Percentiles rank a stretch among this genome's conserved stretches.
phyloP scores from a whole-genome alignment of 768 basidiomycete species.

The Termitomyces bulborhizus region DNA sequence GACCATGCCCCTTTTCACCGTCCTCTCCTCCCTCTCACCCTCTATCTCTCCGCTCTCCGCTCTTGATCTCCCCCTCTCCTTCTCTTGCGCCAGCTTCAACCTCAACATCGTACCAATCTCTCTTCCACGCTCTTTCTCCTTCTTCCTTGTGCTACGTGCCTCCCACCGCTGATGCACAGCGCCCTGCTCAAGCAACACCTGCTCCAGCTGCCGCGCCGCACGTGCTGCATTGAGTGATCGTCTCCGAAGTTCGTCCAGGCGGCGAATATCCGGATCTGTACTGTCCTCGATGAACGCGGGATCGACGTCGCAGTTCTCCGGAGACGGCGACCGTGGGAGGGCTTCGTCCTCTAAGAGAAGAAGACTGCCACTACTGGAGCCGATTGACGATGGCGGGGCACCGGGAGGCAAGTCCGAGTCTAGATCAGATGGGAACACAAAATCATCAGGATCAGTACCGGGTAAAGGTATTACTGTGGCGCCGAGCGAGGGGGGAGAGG shows the following conservation, averaged over 20 bases:
- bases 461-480: slow-evolving; percentile 24
- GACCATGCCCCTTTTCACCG: slow-evolving; percentile 6
- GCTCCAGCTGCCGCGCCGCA: slow-evolving; percentile 15
- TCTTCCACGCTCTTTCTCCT: slow-evolving; percentile 46
- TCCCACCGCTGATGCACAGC: slow-evolving; percentile 30
- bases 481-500: slow-evolving; percentile 17
- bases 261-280: slow-evolving; percentile 30
- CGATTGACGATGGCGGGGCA: not conserved
- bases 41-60: not conserved
- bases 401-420: not conserved
- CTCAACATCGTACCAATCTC: slow-evolving; percentile 53
- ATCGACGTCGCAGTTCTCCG: slow-evolving; percentile 33
- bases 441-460: slow-evolving; percentile 28
- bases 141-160: slow-evolving; percentile 38
- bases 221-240: slow-evolving; percentile 18
- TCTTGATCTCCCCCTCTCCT: not conserved
- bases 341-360: slow-evolving; percentile 34
- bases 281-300: slow-evolving; percentile 23
- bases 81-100: slow-evolving; percentile 36
- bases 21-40: not conserved
- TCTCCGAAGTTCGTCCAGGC: slow-evolving; percentile 34
- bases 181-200: slow-evolving; percentile 24
- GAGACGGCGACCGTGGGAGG: slow-evolving; percentile 35
- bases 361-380: slow-evolving; percentile 17
- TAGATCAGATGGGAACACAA: slow-evolving; percentile 15